Base-by-base conservation (phyloP, 148 eudicot genomes). In the Rhododendron ovatum region DNA sequence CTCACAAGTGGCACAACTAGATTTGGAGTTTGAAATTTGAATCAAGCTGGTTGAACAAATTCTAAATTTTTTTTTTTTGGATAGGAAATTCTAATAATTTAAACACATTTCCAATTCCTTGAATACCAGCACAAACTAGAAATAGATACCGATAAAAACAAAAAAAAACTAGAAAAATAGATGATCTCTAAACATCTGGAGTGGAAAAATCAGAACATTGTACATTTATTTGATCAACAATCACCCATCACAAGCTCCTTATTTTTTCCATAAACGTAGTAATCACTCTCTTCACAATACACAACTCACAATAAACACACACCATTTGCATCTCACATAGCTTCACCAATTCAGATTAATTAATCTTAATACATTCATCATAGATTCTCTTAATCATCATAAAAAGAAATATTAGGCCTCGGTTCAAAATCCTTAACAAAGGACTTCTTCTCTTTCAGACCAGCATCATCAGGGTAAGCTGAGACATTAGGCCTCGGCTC, bases 341-440 rank as follows among this genome's bases (percentile, higher is more conserved):
- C 65, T 59, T 59, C 65, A 5, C 65, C 65, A 59, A 22, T 59
- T 9, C 65, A 59, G 8, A 59, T 20, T 59, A 20, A 35, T 22
- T 43, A 78, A 5, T 8, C 33, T 24, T 13, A n/a, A 1, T 47
- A 47, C 33, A 13, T 20, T 12, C 2, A 39, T 30, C 33, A 14
- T 11, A 5, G 26, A 48, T 53, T 18, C 37, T 28, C 63, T 81
- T 81, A 81, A 53, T 57, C 84, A 3, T 83, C 22, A 43, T 65
- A 83, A 83, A 65, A 67, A 28, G 48, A 77, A 35, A 84, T 53
- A 78, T 65, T 87, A 3, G 86, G 78, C 45, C 82, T 67, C 15
- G 86, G 82, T 13, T 87, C 78, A 67, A 80, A 87, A 3, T 87
- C 89, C 7, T 80, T 28, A 7, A 41, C 65, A n/a, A 79, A 84